Base-by-base conservation (phyloP, 257 asterid species). In the Petrea volubilis region DNA sequence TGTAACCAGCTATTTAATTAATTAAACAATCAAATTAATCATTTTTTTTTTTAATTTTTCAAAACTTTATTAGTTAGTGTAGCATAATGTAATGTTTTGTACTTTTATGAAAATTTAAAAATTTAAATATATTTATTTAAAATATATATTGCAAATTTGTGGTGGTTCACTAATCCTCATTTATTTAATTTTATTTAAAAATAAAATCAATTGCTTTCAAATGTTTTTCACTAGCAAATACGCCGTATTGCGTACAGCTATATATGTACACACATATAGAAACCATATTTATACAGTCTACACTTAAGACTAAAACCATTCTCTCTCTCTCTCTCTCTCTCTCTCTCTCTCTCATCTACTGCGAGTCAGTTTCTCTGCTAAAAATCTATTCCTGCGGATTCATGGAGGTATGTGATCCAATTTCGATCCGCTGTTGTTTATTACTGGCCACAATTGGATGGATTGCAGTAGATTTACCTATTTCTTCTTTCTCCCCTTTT, bases 381-480 rank as follows among this genome's bases (percentile, higher is more conserved):
- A n/a, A 51, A 66, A 68, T 29, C 36, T 66, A 47, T 63, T 7
- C 58, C 24, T 60, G 24, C 61, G 74, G 62, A 83, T 80, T 88
- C 84, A 88, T 88, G 95, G 76, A 90, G 87, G 95, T 85, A 85
- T 53, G 91, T 67, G 17, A 64, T 60, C 63, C 41, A 1, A 5
- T 52, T 40, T 18, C 53, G 40, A 33, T 18, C n/a, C 55, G 25
- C 44, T 70, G 11, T 47, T 38, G 18, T 44, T 29, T 21, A 23
- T 29, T 70, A 3, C 28, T 41, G 31, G 4, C 40, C 13, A 6
- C 38, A 6, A 47, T 70, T 56, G 43, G n/a, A 12, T 60, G 34
- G 57, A 46, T 34, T 67, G 27, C 41, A 59, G 61, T 59, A 53
- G 51, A 36, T 63, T 38, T 33, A 5, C 9, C 0, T 33, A 5